Base-by-base conservation (phyloP, 129 eudicot genomes). In the Flaveria trinervia region DNA sequence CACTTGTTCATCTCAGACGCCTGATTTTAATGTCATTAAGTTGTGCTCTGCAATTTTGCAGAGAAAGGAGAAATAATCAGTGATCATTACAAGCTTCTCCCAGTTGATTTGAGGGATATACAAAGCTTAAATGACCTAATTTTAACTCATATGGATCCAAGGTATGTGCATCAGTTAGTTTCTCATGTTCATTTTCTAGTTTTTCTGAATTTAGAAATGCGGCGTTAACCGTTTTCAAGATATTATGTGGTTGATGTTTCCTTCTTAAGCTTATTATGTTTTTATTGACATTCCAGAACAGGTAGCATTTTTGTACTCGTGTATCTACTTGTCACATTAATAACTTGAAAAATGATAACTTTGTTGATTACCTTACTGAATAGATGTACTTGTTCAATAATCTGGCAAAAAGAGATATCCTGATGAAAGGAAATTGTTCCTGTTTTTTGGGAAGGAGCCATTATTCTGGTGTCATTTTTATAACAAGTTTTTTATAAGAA, bases 31-130 rank as follows among this genome's bases (percentile, higher is more conserved):
- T 70, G 28, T 77, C n/a, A 51, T 65, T 71, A 61, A 79, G 25
- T 68, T 41, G 48, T 23, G 65, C 57, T 52, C 54, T 83, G 73
- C 50, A 41, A 46, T 74, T 77, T 25, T 85, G 79, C 96, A 95
- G 96, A 95, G 76, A 84, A 81, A 74, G 99, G 99, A 66, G 96
- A 91, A 88, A 87, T 95, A 57, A 80, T 84, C 62, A 80, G 91
- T 65, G 91, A 91, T 89, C 83, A 85, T 79, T 95, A 95, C 90
- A 95, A 95, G 73, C 85, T 95, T 75, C 94, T 95, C 59, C 97
- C 97, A 16, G 77, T 95, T 71, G 99, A 95, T 83, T 70, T 95
- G 80, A 93, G 99, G 64, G 94, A 95, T 74, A 71, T 95, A 57
- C 86, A 82, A 71, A 88, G 81, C 73, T 84, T 95, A 72, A 89